Base-by-base conservation (phyloP, 495 filamentous ascomycete genomes). In the Lasiosphaeria miniovina region DNA sequence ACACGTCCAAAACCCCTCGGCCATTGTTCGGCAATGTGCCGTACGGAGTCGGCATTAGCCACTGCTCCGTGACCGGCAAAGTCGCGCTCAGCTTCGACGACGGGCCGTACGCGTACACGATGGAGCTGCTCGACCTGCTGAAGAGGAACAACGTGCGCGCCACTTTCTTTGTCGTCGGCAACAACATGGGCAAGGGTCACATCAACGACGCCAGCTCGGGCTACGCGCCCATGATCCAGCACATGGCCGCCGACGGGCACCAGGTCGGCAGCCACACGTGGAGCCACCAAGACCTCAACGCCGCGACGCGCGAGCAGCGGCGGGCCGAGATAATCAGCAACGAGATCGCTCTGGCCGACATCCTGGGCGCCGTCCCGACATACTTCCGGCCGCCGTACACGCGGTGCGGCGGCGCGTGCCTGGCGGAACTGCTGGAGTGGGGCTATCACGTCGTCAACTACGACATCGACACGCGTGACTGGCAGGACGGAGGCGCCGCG, bases 351-450 rank as follows among this genome's bases (percentile, higher is more conserved):
- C 65, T 90, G 6, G 76, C 79, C 35, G 86, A 87, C 67, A 84
- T 88, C 54, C 69, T 90, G 4, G 86, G 86, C 14, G 75, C 78
- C 51, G 82, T 87, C 61, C 88, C 88, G 0, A 88, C 85, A 33
- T 90, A 91, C 69, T 89, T 90, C 84, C 82, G 88, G 4, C 88
- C 88, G 3, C 88, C 88, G 0, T 90, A 86, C 65, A 85, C 83
- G 0, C 78, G 76, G 52, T 90, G 73, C n/a, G 62, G 55, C 31
- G 49, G 36, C 4, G 88, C 79, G 57, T 50, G 49, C 36, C 68
- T 79, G 52, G 60, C 66, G 2, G 78, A 82, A 40, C 72, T 89
- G 67, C 75, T 68, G 3, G 64, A 69, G 0, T 69, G 88, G 12
- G 88, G 88, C 0, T 90, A 90, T 63, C 87, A 89, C 63, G 71